Percentiles rank a stretch among this genome's conserved stretches.
Conservation (phyloP, 2,329 filamentous ascomycete species). For the Coniochaeta ligniaria region DNA sequence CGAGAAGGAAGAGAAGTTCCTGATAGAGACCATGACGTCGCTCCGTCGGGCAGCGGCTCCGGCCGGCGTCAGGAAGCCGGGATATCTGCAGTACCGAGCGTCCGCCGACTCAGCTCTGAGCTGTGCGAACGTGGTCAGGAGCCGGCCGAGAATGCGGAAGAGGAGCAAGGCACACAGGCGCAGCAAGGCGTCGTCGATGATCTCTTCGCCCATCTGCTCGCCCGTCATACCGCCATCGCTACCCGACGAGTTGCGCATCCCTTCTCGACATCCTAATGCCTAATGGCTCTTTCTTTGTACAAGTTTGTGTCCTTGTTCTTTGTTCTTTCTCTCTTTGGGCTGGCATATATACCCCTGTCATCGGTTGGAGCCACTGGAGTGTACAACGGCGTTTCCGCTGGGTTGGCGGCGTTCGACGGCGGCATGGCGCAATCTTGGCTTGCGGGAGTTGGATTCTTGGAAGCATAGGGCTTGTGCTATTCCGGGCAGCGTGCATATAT, state of each 20-base stretch:
- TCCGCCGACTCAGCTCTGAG: constrained; percentile 22
- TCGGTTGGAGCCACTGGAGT: background rate
- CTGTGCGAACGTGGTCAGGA: constrained; percentile 23
- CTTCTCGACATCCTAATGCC: background rate
- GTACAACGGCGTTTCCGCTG: background rate
- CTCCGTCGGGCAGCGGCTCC: constrained; percentile 12
- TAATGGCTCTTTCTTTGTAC: background rate
- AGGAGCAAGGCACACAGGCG: constrained; percentile 13
- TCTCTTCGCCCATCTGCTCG: constrained; percentile 5
- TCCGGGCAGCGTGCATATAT: background rate
- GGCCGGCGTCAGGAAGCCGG: constrained; percentile 14
- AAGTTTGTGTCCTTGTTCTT: background rate
- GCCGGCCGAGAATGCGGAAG: constrained; percentile 25
- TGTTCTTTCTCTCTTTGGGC: background rate
- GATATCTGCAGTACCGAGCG: constrained; percentile 17
- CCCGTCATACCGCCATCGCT: constrained; percentile 10
- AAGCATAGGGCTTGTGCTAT: background rate
- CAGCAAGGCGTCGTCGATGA: constrained; percentile 10
- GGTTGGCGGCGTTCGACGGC: background rate
- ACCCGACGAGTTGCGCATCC: background rate
- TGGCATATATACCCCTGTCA: background rate
- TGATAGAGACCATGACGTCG: constrained; percentile 12
- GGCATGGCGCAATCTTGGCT: background rate
- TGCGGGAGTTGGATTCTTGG: background rate
- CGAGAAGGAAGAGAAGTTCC: constrained; percentile 7